Conservation (phyloP, 176 grass and related monocot species). For the Eremochloa ophiuroides region DNA sequence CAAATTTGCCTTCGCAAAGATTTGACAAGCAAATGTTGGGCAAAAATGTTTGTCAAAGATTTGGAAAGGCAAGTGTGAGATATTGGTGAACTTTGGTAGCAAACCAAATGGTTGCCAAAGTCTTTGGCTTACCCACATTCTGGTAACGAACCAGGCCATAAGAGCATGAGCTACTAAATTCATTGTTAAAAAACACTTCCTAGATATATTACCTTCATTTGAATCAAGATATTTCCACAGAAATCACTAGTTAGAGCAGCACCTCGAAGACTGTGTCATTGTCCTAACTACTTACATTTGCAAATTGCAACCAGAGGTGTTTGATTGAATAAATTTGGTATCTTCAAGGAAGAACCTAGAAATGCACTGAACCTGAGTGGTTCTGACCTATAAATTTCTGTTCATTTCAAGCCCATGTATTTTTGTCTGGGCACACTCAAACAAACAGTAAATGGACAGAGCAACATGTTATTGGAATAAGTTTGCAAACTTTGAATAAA, state of each 20-base stretch:
- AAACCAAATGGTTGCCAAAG: background rate
- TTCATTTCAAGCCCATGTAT: background rate
- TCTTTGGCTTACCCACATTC: background rate
- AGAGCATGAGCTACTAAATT: background rate
- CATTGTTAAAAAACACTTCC: background rate
- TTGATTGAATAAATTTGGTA: background rate
- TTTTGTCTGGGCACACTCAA: constrained; percentile 16
- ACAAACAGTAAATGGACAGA: constrained; percentile 13
- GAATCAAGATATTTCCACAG: background rate
- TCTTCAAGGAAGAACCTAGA: constrained; percentile 10
- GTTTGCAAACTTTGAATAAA: background rate
- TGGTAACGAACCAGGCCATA: background rate
- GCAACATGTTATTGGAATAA: background rate
- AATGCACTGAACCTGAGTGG: background rate
- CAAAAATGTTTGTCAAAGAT: background rate
- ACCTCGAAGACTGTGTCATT: background rate
- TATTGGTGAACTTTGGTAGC: background rate
- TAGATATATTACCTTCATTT: background rate
- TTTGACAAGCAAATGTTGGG: background rate
- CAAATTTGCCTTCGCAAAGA: background rate
- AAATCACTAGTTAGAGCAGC: background rate
- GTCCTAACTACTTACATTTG: background rate
- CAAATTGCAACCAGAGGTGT: background rate
- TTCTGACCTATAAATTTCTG: background rate
- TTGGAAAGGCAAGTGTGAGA: background rate